A percentile compares a stretch with the other conserved stretches of the same genome.
These are phyloP conservation scores for Ustilago nuda DNA, from an alignment of 1,284 basidiomycete species.

Conservation along the genomic window DNA sequence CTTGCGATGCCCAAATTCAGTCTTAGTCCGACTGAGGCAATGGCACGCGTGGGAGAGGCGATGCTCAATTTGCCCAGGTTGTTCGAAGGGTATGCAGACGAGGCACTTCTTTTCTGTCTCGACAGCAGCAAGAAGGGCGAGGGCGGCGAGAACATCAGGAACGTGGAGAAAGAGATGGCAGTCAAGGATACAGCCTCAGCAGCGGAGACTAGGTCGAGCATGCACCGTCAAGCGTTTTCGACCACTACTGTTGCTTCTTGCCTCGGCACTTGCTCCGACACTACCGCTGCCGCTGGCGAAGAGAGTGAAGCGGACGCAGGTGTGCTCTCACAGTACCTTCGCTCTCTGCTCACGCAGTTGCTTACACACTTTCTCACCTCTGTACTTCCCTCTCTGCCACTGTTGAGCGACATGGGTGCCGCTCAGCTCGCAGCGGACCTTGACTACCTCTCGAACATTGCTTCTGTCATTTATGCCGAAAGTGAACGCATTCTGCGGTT, in stretches of 20 bases:
- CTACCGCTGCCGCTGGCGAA: constrained; percentile 55
- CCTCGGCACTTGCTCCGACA: constrained; percentile 47
- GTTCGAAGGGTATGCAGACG: constrained; percentile 92
- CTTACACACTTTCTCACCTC: constrained; percentile 72
- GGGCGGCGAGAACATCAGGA: constrained; percentile 72
- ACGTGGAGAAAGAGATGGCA: background rate
- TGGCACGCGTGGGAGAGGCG: constrained; percentile 90
- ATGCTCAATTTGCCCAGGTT: constrained; percentile 90
- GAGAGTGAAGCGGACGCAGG: constrained; percentile 19
- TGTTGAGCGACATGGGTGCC: constrained; percentile 77
- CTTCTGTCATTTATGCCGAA: constrained; percentile 77
- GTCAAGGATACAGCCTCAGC: background rate
- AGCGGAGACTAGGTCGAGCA: constrained; percentile 28
- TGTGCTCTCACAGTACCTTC: constrained; percentile 81
- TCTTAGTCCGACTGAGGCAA: constrained; percentile 85
- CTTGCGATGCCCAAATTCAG: constrained; percentile 92
- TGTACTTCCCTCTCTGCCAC: constrained; percentile 72
- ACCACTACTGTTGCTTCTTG: constrained; percentile 69
- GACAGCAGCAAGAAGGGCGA: constrained; percentile 6
- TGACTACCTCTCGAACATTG: constrained; percentile 88
- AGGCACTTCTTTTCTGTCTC: constrained; percentile 80
- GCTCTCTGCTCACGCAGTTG: constrained; percentile 77
- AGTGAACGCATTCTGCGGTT: constrained; percentile 24
- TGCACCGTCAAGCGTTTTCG: constrained; percentile 41
- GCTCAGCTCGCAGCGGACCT: constrained; percentile 89